These are phyloP conservation scores for Aschersonia sp. DNA, from an alignment of 2,329 filamentous ascomycete genomes.

Conservation along the genomic window DNA sequence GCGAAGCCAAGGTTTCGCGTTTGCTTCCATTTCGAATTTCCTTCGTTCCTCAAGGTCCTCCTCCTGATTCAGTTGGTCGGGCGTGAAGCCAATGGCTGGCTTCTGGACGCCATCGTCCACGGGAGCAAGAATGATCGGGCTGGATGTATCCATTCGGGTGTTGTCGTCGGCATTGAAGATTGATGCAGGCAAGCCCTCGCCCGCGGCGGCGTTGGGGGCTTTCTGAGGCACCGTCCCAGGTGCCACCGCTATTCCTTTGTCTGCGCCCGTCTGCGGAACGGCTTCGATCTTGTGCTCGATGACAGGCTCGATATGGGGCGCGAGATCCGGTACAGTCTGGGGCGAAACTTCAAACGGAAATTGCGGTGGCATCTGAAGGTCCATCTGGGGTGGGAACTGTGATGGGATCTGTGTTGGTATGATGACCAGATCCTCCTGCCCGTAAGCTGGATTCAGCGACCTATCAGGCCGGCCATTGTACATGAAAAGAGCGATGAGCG, in stretches of 20 bases:
- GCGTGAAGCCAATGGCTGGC: constrained; percentile 8
- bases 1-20: constrained; percentile 23
- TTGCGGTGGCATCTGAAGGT: neutral
- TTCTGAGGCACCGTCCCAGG: neutral
- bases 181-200: neutral
- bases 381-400: neutral
- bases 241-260: too few species aligned
- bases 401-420: neutral
- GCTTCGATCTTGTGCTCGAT: neutral
- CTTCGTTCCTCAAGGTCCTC: constrained; percentile 15
- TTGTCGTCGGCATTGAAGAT: neutral
- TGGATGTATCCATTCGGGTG: neutral
- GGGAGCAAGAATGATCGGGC: neutral
- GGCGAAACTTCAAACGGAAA: neutral
- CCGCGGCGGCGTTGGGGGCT: neutral
- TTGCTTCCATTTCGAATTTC: constrained; percentile 14
- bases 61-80: constrained; percentile 10
- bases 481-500: constrained; percentile 25
- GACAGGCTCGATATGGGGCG: neutral
- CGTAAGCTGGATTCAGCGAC: neutral
- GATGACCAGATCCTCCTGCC: neutral
- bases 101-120: neutral
- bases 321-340: neutral
- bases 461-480: constrained; percentile 17
- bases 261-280: too few species aligned